These are phyloP conservation scores for Deakozyma indianensis DNA, from an alignment of 805 yeast species.

Conservation along the genomic window DNA sequence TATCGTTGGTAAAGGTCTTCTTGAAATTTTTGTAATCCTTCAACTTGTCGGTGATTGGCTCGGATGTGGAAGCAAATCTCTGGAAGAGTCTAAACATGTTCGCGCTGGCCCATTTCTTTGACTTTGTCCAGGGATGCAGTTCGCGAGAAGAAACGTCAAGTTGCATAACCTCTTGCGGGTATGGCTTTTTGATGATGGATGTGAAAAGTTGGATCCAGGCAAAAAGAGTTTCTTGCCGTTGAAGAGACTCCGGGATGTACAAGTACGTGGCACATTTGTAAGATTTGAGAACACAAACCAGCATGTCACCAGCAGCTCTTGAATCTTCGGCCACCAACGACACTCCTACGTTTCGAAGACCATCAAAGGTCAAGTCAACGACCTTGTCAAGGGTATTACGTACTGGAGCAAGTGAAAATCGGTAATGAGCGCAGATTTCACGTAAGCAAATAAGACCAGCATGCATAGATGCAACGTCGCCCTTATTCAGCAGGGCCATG, in stretches of 20 bases:
- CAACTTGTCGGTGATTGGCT: conserved; percentile 23
- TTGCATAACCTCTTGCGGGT: conserved; percentile 39
- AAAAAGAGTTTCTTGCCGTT: conserved; percentile 35
- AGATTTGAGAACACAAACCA: conserved; percentile 57
- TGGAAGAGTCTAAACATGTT: conserved; percentile 58
- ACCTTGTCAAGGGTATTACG: conserved; percentile 41
- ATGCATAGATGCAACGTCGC: conserved; percentile 33
- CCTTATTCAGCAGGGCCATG: conserved; percentile 28
- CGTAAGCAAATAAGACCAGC: conserved; percentile 59
- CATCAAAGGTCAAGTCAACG: conserved; percentile 46
- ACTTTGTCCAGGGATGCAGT: conserved; percentile 50
- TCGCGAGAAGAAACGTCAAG: conserved; percentile 39
- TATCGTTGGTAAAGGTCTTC: conserved; percentile 35
- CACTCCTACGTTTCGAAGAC: conserved; percentile 51
- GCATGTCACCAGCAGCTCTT: conserved; percentile 48
- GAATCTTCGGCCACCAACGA: conserved; percentile 30
- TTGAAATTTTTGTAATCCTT: conserved; percentile 44
- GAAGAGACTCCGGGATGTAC: conserved; percentile 44
- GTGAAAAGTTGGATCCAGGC: conserved; percentile 74
- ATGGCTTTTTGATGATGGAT: conserved; percentile 40
- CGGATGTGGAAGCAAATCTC: conserved; percentile 37
- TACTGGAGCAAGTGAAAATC: conserved; percentile 52
- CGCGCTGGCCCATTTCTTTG: conserved; percentile 81
- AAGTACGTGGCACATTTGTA: conserved; percentile 56
- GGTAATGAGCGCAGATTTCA: conserved; percentile 54